Evolutionary conservation across 495 filamentous ascomycete genomes (phyloP).

Genomic region (Aspergillus haitiensis): DNA sequence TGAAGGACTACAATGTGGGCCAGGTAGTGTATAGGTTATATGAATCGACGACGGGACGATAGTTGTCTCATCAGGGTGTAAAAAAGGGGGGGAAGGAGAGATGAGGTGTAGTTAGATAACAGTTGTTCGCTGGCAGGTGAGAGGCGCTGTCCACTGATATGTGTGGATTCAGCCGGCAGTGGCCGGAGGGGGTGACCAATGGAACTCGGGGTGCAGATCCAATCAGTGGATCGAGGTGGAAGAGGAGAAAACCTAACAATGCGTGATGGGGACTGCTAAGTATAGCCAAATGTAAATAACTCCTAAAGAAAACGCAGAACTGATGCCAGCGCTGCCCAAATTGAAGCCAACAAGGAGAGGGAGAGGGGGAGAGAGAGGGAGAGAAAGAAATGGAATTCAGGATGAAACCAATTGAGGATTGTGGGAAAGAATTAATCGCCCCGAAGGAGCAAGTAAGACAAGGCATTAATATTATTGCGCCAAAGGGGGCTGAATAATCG

Average conservation of each 20-base stretch:
- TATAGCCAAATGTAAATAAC: neutral
- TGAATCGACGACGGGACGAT: neutral
- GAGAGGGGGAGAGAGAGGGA: slow-evolving; percentile 1
- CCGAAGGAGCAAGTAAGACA: slow-evolving; percentile 1
- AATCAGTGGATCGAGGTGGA: slow-evolving; percentile 16
- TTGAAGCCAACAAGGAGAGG: neutral
- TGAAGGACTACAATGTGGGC: slow-evolving; percentile 37
- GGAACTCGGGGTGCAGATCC: slow-evolving; percentile 18
- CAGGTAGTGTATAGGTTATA: neutral
- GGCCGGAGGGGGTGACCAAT: slow-evolving; percentile 18
- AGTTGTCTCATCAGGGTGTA: slow-evolving; percentile 9
- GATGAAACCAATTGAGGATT: slow-evolving; percentile 1
- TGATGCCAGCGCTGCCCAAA: no score
- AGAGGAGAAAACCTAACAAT: neutral
- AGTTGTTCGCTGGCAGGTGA: neutral
- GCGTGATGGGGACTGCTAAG: neutral
- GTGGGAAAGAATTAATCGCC: neutral
- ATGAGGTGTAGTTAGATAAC: neutral
- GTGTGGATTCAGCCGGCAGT: slow-evolving; percentile 7
- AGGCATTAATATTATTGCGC: slow-evolving; percentile 1
- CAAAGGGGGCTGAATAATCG: slow-evolving; percentile 9
- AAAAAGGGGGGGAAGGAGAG: neutral
- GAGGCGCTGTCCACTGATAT: slow-evolving; percentile 4
- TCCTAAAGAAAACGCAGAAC: no score
- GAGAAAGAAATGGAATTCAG: neutral